Percentiles rank a stretch among this genome's conserved stretches.
phyloP scores from a whole-genome alignment of 2,329 filamentous ascomycete species.

The Xylaria sp. region DNA sequence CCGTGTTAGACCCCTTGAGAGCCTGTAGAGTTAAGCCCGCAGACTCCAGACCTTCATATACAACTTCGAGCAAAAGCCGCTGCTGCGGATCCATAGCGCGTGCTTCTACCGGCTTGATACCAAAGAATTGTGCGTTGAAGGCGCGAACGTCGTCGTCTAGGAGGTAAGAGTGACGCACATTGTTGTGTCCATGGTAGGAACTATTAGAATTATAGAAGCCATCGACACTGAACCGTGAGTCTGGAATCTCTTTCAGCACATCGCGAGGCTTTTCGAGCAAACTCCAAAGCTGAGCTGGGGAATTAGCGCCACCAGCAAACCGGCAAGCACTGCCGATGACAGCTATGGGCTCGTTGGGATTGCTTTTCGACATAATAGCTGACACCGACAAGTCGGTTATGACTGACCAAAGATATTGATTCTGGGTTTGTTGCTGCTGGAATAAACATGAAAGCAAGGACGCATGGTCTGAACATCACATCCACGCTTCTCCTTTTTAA shows the following conservation, averaged over 20 bases:
- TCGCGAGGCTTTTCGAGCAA: constrained; percentile 23
- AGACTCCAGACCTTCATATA: constrained; percentile 16
- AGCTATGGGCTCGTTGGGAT: constrained; percentile 38
- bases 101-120: constrained; percentile 37
- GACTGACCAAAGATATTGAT: no score
- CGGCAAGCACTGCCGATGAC: constrained; percentile 38
- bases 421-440: no score
- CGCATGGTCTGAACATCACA: no score
- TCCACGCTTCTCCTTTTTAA: no score
- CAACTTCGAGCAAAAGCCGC: constrained; percentile 29
- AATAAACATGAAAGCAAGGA: no score
- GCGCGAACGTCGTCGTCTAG: not conserved
- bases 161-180: constrained; percentile 15
- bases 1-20: constrained; percentile 17
- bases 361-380: no score
- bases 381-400: no score
- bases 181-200: constrained; percentile 47
- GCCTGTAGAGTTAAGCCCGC: constrained; percentile 6
- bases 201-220: constrained; percentile 52
- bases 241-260: constrained; percentile 43
- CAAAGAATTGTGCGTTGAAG: constrained; percentile 28
- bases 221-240: constrained; percentile 44
- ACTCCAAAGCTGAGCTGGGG: constrained; percentile 34
- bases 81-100: constrained; percentile 33
- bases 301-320: constrained; percentile 30